Conservation (phyloP, 805 yeast species). For the Kluyveromyces siamensis region DNA sequence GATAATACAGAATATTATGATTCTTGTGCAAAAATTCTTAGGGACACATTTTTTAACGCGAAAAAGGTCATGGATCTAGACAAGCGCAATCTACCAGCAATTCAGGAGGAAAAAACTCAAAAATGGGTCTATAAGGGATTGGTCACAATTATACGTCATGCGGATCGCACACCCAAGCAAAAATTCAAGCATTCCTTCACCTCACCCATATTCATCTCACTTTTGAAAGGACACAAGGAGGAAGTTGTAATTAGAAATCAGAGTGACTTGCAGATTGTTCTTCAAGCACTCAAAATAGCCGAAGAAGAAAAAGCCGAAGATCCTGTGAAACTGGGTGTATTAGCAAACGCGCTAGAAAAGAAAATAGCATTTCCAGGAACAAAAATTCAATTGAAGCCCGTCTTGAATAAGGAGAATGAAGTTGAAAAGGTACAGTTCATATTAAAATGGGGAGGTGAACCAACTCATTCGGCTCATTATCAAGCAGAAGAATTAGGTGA, state of each 20-base stretch:
- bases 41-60: slow-evolving; percentile 63
- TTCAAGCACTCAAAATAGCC: slow-evolving; percentile 77
- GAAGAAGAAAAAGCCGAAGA: slow-evolving; percentile 76
- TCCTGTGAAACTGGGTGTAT: slow-evolving; percentile 59
- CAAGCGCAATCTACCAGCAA: slow-evolving; percentile 28
- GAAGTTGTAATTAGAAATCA: slow-evolving; percentile 92
- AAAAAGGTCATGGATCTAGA: slow-evolving; percentile 38
- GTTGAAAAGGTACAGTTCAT: slow-evolving; percentile 95
- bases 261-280: slow-evolving; percentile 74
- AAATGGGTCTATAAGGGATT: slow-evolving; percentile 96
- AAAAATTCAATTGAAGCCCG: slow-evolving; percentile 90
- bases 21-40: slow-evolving; percentile 64
- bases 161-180: slow-evolving; percentile 97
- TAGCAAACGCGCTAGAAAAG: slow-evolving; percentile 77
- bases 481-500: slow-evolving; percentile 96
- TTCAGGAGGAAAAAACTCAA: slow-evolving; percentile 42
- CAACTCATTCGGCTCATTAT: slow-evolving; percentile 92
- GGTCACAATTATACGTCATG: slow-evolving; percentile 89
- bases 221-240: slow-evolving; percentile 88
- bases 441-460: slow-evolving; percentile 99
- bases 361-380: slow-evolving; percentile 92
- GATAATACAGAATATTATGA: slow-evolving; percentile 85
- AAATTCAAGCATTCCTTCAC: slow-evolving; percentile 92
- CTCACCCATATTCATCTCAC: slow-evolving; percentile 74
- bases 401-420: slow-evolving; percentile 53